Conservation (phyloP, 345 rosid species). For the Eucalyptus erythrocorys region DNA sequence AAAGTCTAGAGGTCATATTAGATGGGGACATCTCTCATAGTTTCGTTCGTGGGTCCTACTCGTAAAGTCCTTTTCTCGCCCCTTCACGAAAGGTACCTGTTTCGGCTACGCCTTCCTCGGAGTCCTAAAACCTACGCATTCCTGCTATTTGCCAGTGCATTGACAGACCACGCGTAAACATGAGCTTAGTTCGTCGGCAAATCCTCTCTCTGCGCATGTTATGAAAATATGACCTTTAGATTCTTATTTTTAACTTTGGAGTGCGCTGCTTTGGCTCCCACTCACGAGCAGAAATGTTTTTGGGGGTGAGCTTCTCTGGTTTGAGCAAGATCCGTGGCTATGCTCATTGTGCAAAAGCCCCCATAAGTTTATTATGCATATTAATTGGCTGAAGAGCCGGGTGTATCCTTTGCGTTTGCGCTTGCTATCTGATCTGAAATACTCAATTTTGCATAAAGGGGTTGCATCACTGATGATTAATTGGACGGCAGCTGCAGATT, state of each 20-base stretch:
- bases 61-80: not conserved
- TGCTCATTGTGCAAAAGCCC: slow-evolving; percentile 56
- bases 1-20: no score
- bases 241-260: slow-evolving; percentile 11
- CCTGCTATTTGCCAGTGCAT: not conserved
- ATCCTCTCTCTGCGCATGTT: not conserved
- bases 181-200: not conserved
- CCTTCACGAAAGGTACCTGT: not conserved
- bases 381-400: not conserved
- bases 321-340: slow-evolving; percentile 46
- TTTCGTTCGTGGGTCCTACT: not conserved
- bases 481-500: slow-evolving; percentile 50
- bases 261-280: slow-evolving; percentile 77
- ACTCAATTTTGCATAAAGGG: slow-evolving; percentile 38
- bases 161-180: not conserved
- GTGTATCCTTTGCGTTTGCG: not conserved
- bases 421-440: not conserved
- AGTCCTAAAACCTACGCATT: not conserved
- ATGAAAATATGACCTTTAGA: not conserved
- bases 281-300: slow-evolving; percentile 64
- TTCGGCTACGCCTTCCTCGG: not conserved
- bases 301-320: slow-evolving; percentile 48
- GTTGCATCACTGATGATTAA: slow-evolving; percentile 59
- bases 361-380: not conserved
- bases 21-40: accelerated